Evolutionary conservation across 1,139 yeast genomes (phyloP).

Genomic region (Hansenula sp.): DNA sequence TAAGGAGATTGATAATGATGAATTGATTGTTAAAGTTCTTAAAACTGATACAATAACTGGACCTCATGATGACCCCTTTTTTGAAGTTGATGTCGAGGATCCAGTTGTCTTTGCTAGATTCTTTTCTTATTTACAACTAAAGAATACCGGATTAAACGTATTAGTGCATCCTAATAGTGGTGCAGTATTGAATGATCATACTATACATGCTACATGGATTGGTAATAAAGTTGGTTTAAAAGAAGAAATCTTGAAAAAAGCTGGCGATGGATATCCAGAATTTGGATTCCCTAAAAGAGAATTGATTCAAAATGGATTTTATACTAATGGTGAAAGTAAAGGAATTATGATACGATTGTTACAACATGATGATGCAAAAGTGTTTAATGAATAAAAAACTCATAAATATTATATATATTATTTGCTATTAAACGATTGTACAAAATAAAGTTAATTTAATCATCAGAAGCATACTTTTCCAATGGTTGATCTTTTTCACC

Average conservation of each 20-base stretch:
- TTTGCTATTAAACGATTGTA: too few relatives aligned
- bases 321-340: constrained; percentile 7
- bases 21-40: constrained; percentile 7
- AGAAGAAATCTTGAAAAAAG: constrained; percentile 8
- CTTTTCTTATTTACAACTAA: constrained; percentile 30
- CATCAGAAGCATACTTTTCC: too few relatives aligned
- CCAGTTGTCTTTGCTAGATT: constrained; percentile 8
- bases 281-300: constrained; percentile 10
- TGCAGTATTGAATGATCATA: constrained; percentile 45
- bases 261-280: constrained; percentile 6
- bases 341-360: constrained; percentile 10
- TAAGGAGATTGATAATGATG: constrained; percentile 7
- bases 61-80: constrained; percentile 11
- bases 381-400: too few relatives aligned
- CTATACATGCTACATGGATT: constrained; percentile 49
- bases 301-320: constrained; percentile 7
- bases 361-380: constrained; percentile 1
- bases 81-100: constrained; percentile 11
- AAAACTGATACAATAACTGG: constrained; percentile 8
- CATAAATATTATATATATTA: too few relatives aligned
- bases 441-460: too few relatives aligned
- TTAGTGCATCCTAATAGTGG: constrained; percentile 46
- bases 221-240: constrained; percentile 33
- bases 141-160: constrained; percentile 49
- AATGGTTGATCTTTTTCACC: constrained; percentile 4